phyloP scores from a whole-genome alignment of 768 basidiomycete species.

The Favolaschia claudopus region DNA sequence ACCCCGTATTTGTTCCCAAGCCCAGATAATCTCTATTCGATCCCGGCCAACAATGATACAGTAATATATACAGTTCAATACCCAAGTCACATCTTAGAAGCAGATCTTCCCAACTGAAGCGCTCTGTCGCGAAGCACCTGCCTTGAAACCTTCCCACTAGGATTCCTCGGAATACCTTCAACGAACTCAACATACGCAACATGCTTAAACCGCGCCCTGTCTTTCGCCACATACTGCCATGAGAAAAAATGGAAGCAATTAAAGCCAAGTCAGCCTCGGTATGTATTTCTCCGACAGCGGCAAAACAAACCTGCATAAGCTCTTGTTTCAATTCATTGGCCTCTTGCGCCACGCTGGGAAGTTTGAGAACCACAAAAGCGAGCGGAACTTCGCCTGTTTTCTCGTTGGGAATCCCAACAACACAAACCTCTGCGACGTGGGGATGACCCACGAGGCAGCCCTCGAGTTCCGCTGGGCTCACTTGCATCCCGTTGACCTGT shows the following conservation, averaged over 20 bases:
- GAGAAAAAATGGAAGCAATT: conserved; percentile 6
- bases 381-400: conserved; percentile 70
- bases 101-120: not conserved
- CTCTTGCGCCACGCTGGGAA: conserved; percentile 41
- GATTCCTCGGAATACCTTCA: conserved; percentile 58
- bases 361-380: conserved; percentile 68
- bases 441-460: conserved; percentile 55
- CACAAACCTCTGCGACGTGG: conserved; percentile 65
- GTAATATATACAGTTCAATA: no score
- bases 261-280: not conserved
- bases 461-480: conserved; percentile 63
- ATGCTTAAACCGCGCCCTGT: conserved; percentile 58
- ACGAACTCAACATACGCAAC: conserved; percentile 54
- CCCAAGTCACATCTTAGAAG: not conserved
- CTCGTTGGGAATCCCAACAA: conserved; percentile 67
- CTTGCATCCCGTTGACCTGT: conserved; percentile 51
- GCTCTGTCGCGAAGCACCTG: conserved; percentile 44
- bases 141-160: conserved; percentile 62
- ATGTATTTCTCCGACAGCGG: no score
- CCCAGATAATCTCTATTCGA: no score
- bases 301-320: conserved; percentile 50
- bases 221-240: conserved; percentile 54
- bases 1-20: no score
- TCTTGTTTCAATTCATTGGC: conserved; percentile 43
- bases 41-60: no score